These are phyloP conservation scores for Dactylis glomerata DNA, from an alignment of 176 grass and related monocot genomes.

Conservation along the genomic window DNA sequence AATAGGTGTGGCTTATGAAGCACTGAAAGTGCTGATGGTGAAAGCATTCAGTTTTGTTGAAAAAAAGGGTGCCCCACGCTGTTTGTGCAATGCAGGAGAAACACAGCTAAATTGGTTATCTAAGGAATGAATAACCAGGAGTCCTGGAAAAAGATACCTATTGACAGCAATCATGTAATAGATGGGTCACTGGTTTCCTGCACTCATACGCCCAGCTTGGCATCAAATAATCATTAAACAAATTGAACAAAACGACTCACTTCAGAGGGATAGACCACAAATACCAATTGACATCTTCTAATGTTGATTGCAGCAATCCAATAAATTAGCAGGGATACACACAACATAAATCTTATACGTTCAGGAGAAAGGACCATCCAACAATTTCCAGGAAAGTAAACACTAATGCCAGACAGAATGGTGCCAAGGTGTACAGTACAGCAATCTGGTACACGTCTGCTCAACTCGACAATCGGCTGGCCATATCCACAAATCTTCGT, in stretches of 20 bases:
- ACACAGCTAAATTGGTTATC: neutral
- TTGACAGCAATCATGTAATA: neutral
- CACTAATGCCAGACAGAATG: neutral
- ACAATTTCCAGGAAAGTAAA: neutral
- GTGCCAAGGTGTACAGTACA: neutral
- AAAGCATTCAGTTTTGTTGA: slow-evolving; percentile 13
- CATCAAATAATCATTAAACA: neutral
- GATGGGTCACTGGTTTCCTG: neutral
- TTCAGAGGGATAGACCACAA: neutral
- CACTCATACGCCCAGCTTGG: neutral
- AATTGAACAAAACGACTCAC: neutral
- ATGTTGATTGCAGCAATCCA: neutral
- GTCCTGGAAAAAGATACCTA: neutral
- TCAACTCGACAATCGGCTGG: neutral
- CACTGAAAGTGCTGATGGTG: neutral
- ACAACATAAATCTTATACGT: neutral
- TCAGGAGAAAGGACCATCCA: neutral
- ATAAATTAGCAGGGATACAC: neutral
- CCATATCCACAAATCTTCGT: neutral
- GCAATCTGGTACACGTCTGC: neutral
- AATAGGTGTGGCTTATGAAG: neutral
- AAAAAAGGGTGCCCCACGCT: neutral
- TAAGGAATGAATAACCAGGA: neutral
- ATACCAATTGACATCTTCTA: neutral
- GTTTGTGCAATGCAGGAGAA: neutral